These are phyloP conservation scores for Alternaria tenuissima DNA, from an alignment of 2,329 filamentous ascomycete species.

Conservation along the genomic window DNA sequence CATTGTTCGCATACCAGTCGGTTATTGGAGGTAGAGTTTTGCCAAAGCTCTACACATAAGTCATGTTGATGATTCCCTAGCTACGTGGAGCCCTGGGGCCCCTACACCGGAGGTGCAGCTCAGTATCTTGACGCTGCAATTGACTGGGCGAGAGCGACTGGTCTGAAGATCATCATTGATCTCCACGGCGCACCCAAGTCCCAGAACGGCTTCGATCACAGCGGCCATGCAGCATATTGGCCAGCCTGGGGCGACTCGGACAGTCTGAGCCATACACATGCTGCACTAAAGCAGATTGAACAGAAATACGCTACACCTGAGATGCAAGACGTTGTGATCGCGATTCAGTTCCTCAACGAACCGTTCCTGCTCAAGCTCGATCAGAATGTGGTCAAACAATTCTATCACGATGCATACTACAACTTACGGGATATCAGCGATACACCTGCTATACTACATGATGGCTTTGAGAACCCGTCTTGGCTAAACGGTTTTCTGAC, in stretches of 20 bases:
- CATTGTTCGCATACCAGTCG: conserved; percentile 66
- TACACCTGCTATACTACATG: conserved; percentile 64
- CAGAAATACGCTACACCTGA: conserved; percentile 61
- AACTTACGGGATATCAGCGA: conserved; percentile 57
- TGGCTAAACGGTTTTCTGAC: conserved; percentile 69
- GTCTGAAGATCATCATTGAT: conserved; percentile 65
- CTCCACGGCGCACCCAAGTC: conserved; percentile 62
- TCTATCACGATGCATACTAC: conserved; percentile 64
- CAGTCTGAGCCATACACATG: conserved; percentile 59
- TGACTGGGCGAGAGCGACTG: conserved; percentile 62
- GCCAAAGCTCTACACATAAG: not conserved
- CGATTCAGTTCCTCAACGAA: conserved; percentile 66
- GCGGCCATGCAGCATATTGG: conserved; percentile 57
- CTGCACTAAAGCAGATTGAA: conserved; percentile 65
- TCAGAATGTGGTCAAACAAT: conserved; percentile 59
- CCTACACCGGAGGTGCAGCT: conserved; percentile 62
- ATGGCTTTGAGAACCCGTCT: conserved; percentile 62
- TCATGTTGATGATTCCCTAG: not conserved
- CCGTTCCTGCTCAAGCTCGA: conserved; percentile 59
- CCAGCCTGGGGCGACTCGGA: conserved; percentile 59
- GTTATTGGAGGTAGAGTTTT: conserved; percentile 63
- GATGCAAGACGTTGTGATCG: conserved; percentile 67
- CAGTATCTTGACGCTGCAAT: conserved; percentile 64
- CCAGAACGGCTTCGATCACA: conserved; percentile 71
- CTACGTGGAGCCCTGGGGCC: conserved; percentile 49